Base-by-base conservation (phyloP, 2,329 filamentous ascomycete species). In the Metarhizium brunneum region DNA sequence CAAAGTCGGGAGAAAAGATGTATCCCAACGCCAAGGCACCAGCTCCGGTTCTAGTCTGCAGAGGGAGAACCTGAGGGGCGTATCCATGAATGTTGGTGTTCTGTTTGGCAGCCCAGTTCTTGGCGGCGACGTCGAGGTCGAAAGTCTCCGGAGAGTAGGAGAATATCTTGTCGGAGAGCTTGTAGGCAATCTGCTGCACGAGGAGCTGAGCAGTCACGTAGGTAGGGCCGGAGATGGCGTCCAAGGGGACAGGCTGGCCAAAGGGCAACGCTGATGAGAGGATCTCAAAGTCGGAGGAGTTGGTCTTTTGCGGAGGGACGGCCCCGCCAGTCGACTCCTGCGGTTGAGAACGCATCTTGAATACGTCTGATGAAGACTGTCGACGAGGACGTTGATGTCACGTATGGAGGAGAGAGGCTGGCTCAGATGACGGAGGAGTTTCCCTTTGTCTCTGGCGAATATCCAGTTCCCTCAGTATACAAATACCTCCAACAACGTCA, bases 1-100 rank as follows among this genome's bases (percentile, higher is more conserved):
- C 92, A 66, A 96, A 96, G 73, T 99, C 94, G 66, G 90, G 90
- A 58, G 92, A 96, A 79, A 97, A 99, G 70, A 97, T 89, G 75
- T 99, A 99, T 56, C 94, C 94, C 51, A 99, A 81, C 25, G 94
- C 91, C 67, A 97, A 88, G 61, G 88, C 85, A 55, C 92, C 94
- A 54, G 94, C 94, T 57, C 94, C 94, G 56, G 87, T 83, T 54
- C 94, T 83, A 47, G 92, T 95, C 76, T 99, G 88, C 66, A 96
- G 83, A 29, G 88, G 76, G 58, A 92, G 80, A 50, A 97, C 83
- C 14, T 84, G 77, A 51, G 94, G 92, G 59, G 84, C 74, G 67
- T 92, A 88, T 64, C 90, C 90, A 73, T 92, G 85, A 60, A 87
- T 84, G 76, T 99, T 99, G 68, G 80, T 77, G 68, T 90, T 86